A percentile compares a stretch with the other conserved stretches of the same genome.
phyloP scores from a whole-genome alignment of 1,284 basidiomycete genomes.

The Heterobasidion occidentale region DNA sequence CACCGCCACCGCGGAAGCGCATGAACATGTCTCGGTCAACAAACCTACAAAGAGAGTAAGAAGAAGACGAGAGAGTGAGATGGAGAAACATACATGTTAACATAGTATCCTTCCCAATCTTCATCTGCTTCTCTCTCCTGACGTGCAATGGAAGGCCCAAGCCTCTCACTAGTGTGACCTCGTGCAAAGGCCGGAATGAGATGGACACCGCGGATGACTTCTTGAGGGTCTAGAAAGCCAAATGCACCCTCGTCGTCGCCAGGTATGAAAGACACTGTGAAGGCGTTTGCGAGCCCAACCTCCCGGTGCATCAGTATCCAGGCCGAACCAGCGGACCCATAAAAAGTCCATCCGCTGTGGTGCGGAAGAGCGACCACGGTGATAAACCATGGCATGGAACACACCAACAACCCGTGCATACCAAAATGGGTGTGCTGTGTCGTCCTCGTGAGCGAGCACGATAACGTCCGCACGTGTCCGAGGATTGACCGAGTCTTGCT shows the following conservation, averaged over 20 bases:
- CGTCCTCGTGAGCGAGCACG: conserved; percentile 2
- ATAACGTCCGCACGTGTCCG: conserved; percentile 15
- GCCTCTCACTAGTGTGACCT: not conserved
- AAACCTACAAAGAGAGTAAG: not conserved
- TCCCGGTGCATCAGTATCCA: not conserved
- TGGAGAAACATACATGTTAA: not conserved
- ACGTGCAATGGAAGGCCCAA: not conserved
- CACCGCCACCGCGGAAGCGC: not conserved
- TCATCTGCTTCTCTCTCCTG: not conserved
- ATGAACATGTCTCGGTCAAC: conserved; percentile 1
- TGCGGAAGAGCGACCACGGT: not conserved
- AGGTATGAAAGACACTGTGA: not conserved
- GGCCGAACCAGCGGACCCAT: conserved; percentile 1
- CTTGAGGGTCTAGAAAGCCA: not conserved
- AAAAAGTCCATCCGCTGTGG: not conserved
- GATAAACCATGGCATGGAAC: conserved; percentile 7
- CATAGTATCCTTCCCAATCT: not conserved
- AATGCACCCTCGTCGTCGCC: not conserved
- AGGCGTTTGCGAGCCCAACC: not conserved
- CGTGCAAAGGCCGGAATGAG: not conserved
- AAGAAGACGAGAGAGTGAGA: not conserved
- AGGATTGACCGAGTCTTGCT: conserved; percentile 17
- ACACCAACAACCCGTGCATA: conserved; percentile 10
- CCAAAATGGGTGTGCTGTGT: not conserved
- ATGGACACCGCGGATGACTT: not conserved